These are phyloP conservation scores for Gyrodon lividus DNA, from an alignment of 768 basidiomycete genomes.

Conservation along the genomic window DNA sequence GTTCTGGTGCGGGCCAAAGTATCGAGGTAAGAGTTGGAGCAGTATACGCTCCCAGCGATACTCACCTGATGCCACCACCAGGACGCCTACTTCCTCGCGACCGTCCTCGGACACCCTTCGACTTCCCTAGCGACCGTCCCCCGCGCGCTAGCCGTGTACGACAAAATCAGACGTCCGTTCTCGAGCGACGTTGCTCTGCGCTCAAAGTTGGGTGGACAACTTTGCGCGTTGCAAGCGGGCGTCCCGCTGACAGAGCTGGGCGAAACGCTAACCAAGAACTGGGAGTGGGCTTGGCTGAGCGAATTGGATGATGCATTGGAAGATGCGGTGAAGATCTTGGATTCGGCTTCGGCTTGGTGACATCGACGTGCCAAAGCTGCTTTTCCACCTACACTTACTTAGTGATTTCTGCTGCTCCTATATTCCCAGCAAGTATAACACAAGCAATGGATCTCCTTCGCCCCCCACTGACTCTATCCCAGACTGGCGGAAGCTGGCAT, in stretches of 20 bases:
- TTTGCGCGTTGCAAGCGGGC: constrained; percentile 15
- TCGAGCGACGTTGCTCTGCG: constrained; percentile 35
- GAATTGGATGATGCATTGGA: constrained; percentile 20
- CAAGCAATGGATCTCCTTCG: neutral
- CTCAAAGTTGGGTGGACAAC: constrained; percentile 18
- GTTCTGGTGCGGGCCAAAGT: constrained; percentile 43
- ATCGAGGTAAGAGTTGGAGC: constrained; percentile 37
- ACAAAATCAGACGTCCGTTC: constrained; percentile 48
- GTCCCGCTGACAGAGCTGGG: constrained; percentile 40
- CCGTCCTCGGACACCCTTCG: constrained; percentile 43
- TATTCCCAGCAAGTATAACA: neutral
- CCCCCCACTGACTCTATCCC: neutral
- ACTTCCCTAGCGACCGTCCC: constrained; percentile 35
- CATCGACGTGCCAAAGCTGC: too few species aligned
- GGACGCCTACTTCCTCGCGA: constrained; percentile 39
- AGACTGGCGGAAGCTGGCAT: neutral
- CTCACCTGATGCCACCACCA: constrained; percentile 6
- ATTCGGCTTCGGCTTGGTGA: neutral
- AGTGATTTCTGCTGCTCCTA: neutral
- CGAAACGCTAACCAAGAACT: constrained; percentile 44
- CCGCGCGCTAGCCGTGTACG: constrained; percentile 45
- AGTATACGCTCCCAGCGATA: neutral
- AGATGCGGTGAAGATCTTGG: constrained; percentile 18
- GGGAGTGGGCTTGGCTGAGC: constrained; percentile 51
- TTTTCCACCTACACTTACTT: too few species aligned